Percentiles rank a stretch among this genome's conserved stretches.
These are phyloP conservation scores for Cardamine chenopodiifolia DNA, from an alignment of 345 rosid genomes.

Conservation along the genomic window DNA sequence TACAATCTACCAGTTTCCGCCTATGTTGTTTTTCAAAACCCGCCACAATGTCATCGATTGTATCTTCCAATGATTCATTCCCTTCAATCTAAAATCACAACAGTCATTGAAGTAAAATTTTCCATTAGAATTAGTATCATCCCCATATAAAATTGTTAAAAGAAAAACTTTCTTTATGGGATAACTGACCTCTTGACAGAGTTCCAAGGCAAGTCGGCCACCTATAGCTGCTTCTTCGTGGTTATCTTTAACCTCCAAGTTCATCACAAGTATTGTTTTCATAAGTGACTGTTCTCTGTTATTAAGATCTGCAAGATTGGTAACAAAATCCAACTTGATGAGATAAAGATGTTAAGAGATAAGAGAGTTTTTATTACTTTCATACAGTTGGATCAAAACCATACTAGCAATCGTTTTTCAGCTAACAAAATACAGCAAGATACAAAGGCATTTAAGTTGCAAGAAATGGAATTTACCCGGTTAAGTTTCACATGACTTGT, in stretches of 20 bases:
- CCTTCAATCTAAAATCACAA: slow-evolving; percentile 57
- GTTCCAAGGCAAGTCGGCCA: slow-evolving; percentile 77
- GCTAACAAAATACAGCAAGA: no score
- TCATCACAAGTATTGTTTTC: slow-evolving; percentile 78
- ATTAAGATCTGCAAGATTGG: slow-evolving; percentile 70
- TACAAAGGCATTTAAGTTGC: background rate
- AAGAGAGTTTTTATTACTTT: no score
- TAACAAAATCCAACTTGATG: background rate
- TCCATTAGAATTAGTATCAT: background rate
- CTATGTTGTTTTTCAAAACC: slow-evolving; percentile 78
- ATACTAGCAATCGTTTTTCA: no score
- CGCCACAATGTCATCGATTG: slow-evolving; percentile 68
- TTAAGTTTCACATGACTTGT: slow-evolving; percentile 4
- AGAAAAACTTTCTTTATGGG: background rate
- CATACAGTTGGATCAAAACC: no score
- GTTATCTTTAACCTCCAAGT: slow-evolving; percentile 97
- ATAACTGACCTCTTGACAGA: slow-evolving; percentile 60
- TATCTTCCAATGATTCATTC: slow-evolving; percentile 83
- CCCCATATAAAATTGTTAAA: no score
- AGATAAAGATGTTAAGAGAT: background rate
- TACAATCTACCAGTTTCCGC: slow-evolving; percentile 73
- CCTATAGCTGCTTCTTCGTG: slow-evolving; percentile 97
- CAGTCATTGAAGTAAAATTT: background rate
- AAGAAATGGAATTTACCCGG: background rate
- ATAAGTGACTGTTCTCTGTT: slow-evolving; percentile 71